phyloP scores from a whole-genome alignment of 192 early-diverging fungal species.

The Jimgerdemannia lactiflua region DNA sequence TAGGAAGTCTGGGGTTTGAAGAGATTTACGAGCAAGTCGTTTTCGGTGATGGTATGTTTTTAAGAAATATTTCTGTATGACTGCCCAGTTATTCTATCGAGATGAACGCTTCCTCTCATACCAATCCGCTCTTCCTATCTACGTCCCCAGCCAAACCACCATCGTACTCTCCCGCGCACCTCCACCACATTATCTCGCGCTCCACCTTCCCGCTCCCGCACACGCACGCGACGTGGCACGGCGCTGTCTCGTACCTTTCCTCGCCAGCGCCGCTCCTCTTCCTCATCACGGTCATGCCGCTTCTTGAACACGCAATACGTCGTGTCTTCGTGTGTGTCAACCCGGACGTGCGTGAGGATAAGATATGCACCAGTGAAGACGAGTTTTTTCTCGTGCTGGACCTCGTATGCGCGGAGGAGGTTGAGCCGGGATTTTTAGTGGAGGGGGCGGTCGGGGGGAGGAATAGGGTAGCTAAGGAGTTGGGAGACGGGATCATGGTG shows the following conservation, averaged over 20 bases:
- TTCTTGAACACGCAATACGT: constrained; percentile 16
- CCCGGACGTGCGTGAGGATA: constrained; percentile 3
- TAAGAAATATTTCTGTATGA: too few species aligned
- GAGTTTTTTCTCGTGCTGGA: constrained; percentile 22
- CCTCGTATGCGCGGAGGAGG: constrained; percentile 7
- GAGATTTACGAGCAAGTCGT: constrained; percentile 6
- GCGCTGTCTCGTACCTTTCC: constrained; percentile 7
- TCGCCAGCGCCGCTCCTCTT: constrained; percentile 3
- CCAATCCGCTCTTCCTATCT: neutral
- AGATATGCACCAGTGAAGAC: constrained; percentile 6
- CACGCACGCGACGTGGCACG: constrained; percentile 7
- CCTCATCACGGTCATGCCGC: constrained; percentile 6
- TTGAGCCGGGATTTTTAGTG: neutral
- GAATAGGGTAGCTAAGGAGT: constrained; percentile 11
- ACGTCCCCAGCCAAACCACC: neutral
- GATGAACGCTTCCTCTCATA: too few species aligned
- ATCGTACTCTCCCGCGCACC: neutral
- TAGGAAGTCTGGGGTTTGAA: neutral
- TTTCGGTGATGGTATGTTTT: constrained; percentile 9
- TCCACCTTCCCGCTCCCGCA: constrained; percentile 9
- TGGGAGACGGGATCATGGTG: constrained; percentile 16
- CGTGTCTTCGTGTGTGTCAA: constrained; percentile 16
- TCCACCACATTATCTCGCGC: neutral
- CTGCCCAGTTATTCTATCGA: too few species aligned
- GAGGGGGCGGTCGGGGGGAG: neutral